Base-by-base conservation (phyloP, 148 eudicot genomes). In the Pharnaceum exiguum region DNA sequence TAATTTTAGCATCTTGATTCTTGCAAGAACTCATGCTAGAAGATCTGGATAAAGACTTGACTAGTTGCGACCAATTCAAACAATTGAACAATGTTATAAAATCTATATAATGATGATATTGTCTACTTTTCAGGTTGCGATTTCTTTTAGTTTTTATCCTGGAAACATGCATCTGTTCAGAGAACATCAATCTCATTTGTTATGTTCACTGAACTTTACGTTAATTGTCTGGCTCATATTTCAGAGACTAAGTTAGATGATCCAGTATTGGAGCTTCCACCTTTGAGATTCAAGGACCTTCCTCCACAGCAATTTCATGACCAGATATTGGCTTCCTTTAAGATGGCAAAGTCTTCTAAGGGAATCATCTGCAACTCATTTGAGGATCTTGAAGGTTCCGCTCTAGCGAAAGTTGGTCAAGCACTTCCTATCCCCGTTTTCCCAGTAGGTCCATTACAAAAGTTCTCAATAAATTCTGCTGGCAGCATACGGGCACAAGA, bases 341-440 rank as follows among this genome's bases (percentile, higher is more conserved):
- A 32, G 60, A 22, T n/a, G 33, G 46, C 30, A 27, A 65, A 53
- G 24, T 44, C 43, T 3, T 65, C 71, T 9, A 21, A 48, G 9
- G 80, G 75, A 25, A 22, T 79, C 3, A 69, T 79, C 21, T 76
- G 73, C 55, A 79, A 79, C 65, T 60, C 84, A 7, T 75, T 72
- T 51, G 48, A 72, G 40, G 78, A 72, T 38, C 76, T 78, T 2
- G 79, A 78, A 63, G 71, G 62, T 5, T 33, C 63, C 2, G 35
- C 50, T 18, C 29, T 71, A 25, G 73, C 55, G 18, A 68, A 36
- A 33, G 49, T 67, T 13, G 10, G 51, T 15, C 52, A 68, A n/a
- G 51, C 28, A 10, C 54, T 68, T 48, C 31, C 52, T 19, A 33
- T 28, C 13, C 79, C 79, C 9, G 24, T 60, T 37, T 78, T 74